These are phyloP conservation scores for Chrysoporthe deuterocubensis DNA, from an alignment of 2,329 filamentous ascomycete genomes.

Conservation along the genomic window DNA sequence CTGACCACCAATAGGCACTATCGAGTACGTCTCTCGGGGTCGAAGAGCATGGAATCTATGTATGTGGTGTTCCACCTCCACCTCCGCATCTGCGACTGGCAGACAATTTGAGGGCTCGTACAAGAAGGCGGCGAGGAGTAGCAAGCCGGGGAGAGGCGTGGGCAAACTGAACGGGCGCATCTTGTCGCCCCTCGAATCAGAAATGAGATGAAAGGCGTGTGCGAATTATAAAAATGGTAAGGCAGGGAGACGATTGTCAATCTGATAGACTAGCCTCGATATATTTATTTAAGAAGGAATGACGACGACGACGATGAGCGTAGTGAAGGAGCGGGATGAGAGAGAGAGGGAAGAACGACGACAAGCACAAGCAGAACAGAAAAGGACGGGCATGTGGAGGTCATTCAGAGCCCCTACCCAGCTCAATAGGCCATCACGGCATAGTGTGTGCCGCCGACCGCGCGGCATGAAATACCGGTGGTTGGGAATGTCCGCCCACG, in stretches of 20 bases:
- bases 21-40: constrained; percentile 25
- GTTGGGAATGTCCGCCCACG: constrained; percentile 21
- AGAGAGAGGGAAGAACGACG: not conserved
- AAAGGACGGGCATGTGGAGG: not conserved
- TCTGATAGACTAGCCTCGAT: not conserved
- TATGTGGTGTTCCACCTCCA: not conserved
- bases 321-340: not conserved
- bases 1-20: constrained; percentile 28
- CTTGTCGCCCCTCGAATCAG: not conserved
- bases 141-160: constrained; percentile 13
- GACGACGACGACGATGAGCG: not conserved
- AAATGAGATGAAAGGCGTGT: not conserved
- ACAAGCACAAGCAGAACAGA: not conserved
- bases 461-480: constrained; percentile 20
- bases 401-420: not conserved
- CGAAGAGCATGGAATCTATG: constrained; percentile 19
- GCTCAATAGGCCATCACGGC: not conserved
- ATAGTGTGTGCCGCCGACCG: not conserved
- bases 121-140: constrained; percentile 8
- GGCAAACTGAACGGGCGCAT: constrained; percentile 5
- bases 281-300: not conserved
- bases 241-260: not conserved
- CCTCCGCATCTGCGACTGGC: constrained; percentile 14
- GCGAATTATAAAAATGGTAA: not conserved
- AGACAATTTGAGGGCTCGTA: constrained; percentile 5